Percentiles rank a stretch among this genome's conserved stretches.
Evolutionary conservation across 2,329 filamentous ascomycete genomes (phyloP).

Genomic region (Cadophora malorum): DNA sequence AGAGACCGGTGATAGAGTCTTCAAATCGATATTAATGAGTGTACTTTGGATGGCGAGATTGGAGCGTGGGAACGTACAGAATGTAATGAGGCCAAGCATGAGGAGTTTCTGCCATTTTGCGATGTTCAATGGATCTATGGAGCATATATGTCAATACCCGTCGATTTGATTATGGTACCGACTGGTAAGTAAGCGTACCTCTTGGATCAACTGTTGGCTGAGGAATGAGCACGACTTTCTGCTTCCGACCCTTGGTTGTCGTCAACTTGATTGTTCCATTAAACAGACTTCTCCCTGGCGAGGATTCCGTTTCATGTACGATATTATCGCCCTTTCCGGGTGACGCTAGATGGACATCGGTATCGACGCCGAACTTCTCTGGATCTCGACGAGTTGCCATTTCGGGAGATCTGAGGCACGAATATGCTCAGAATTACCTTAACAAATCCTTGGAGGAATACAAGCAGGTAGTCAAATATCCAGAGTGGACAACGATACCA

Average conservation of each 20-base stretch:
- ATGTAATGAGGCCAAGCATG: slow-evolving; percentile 1
- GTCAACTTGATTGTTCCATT: background rate
- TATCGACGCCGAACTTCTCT: background rate
- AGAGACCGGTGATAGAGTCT: slow-evolving; percentile 7
- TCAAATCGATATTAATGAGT: background rate
- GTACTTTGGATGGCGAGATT: background rate
- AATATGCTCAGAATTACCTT: too few species aligned
- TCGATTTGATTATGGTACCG: background rate
- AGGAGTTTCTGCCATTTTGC: slow-evolving; percentile 6
- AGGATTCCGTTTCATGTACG: slow-evolving; percentile 1
- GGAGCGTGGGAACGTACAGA: background rate
- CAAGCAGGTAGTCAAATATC: too few species aligned
- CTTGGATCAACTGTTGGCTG: background rate
- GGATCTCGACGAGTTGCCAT: background rate
- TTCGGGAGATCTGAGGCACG: background rate
- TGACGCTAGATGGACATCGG: background rate
- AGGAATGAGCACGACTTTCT: slow-evolving; percentile 10
- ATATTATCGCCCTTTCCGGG: background rate
- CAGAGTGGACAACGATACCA: too few species aligned
- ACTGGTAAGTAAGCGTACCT: background rate
- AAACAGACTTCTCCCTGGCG: background rate
- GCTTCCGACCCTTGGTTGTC: background rate
- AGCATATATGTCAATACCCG: background rate
- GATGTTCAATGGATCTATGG: background rate
- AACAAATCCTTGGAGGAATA: too few species aligned